phyloP scores from a whole-genome alignment of 2,329 filamentous ascomycete species.

The Meredithiella fracta region DNA sequence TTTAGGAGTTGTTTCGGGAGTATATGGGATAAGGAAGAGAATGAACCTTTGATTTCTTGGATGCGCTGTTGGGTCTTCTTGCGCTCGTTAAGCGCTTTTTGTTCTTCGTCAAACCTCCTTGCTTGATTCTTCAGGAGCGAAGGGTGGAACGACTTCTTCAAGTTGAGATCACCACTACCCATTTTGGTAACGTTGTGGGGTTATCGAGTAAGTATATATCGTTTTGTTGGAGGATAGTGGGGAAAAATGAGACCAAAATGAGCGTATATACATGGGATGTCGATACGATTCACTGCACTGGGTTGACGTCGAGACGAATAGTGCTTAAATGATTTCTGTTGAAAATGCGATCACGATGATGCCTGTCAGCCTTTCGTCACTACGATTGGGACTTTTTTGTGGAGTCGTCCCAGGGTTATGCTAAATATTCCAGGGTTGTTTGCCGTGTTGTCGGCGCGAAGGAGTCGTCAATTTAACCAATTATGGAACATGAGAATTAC shows the following conservation, averaged over 20 bases:
- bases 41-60: conserved; percentile 56
- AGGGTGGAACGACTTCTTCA: conserved; percentile 93
- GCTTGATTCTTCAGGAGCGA: conserved; percentile 78
- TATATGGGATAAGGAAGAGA: background rate
- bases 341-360: background rate
- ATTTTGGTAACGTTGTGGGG: conserved; percentile 28
- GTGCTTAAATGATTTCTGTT: background rate
- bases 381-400: background rate
- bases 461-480: too few species aligned
- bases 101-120: conserved; percentile 79
- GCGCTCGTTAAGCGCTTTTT: conserved; percentile 83
- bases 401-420: background rate
- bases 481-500: too few species aligned
- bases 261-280: too few species aligned
- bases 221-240: too few species aligned
- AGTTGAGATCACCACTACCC: conserved; percentile 87
- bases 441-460: too few species aligned
- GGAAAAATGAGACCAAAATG: too few species aligned
- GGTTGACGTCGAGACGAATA: background rate
- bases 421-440: too few species aligned
- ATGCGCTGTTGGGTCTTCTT: conserved; percentile 83
- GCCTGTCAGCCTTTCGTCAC: background rate
- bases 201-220: too few species aligned
- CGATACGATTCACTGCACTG: background rate
- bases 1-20: background rate